These are phyloP conservation scores for Punica granatum DNA, from an alignment of 345 rosid genomes.

Conservation along the genomic window DNA sequence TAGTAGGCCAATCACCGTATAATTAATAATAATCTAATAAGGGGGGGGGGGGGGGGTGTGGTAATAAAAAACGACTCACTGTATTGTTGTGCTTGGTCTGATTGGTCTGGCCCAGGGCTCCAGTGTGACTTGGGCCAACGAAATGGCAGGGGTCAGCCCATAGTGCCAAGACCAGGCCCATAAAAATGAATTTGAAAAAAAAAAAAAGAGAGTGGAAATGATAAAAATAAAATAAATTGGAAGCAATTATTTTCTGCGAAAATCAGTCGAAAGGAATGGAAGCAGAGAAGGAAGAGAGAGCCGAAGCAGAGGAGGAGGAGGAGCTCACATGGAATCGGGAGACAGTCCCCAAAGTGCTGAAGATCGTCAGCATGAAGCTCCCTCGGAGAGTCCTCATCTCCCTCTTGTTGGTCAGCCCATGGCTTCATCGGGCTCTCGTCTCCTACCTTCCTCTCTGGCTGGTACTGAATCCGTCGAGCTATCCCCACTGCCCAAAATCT, in stretches of 20 bases:
- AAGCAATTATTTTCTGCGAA: conserved; percentile 1
- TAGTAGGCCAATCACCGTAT: no score
- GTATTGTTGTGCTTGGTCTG: no score
- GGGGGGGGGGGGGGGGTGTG: no score
- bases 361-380: conserved; percentile 59
- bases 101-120: no score
- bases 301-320: conserved; percentile 12
- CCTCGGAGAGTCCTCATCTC: conserved; percentile 58
- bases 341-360: conserved; percentile 60
- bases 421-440: conserved; percentile 53
- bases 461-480: conserved; percentile 24
- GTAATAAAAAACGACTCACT: no score
- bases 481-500: conserved; percentile 1
- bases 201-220: background rate
- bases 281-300: conserved; percentile 25
- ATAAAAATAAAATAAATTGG: background rate
- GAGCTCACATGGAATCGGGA: conserved; percentile 59
- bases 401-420: conserved; percentile 66
- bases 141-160: no score
- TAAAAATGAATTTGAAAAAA: background rate
- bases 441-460: conserved; percentile 62
- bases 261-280: conserved; percentile 10
- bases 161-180: no score
- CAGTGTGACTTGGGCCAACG: no score
- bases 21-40: no score